These are phyloP conservation scores for Phytopythium kandeliae DNA, from an alignment of 352 stramenopile species.

Conservation along the genomic window DNA sequence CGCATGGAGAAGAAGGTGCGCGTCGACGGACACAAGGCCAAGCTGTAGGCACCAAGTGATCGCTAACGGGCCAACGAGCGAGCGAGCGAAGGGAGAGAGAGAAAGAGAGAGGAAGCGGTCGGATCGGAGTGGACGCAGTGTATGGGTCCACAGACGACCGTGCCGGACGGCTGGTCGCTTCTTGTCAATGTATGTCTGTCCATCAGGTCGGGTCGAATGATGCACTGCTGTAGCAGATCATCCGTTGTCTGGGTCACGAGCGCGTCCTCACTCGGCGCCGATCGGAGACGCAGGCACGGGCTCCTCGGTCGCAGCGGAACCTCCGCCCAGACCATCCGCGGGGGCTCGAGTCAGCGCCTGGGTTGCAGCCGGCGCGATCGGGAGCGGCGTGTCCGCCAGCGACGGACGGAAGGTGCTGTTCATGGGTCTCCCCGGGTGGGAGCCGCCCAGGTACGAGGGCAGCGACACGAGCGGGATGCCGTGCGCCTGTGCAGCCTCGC, in stretches of 20 bases:
- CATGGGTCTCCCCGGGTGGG: slow-evolving; percentile 43
- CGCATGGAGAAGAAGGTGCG: slow-evolving; percentile 67
- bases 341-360: too few relatives aligned
- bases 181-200: too few relatives aligned
- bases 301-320: background rate
- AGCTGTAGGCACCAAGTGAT: slow-evolving; percentile 22
- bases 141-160: too few relatives aligned
- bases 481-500: slow-evolving; percentile 49
- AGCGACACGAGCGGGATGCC: slow-evolving; percentile 56
- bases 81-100: too few relatives aligned
- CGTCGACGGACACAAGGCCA: slow-evolving; percentile 33
- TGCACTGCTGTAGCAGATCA: too few relatives aligned
- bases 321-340: background rate
- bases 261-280: background rate
- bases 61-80: too few relatives aligned
- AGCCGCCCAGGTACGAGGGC: slow-evolving; percentile 51
- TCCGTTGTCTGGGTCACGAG: too few relatives aligned
- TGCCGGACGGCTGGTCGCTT: too few relatives aligned
- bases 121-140: too few relatives aligned
- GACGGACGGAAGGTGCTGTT: slow-evolving; percentile 70
- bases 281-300: background rate
- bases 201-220: too few relatives aligned
- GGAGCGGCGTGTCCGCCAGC: slow-evolving; percentile 42
- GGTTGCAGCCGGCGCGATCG: slow-evolving; percentile 14
- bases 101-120: too few relatives aligned